Conservation (phyloP, 768 basidiomycete species). For the Crassisporium funariophilum region DNA sequence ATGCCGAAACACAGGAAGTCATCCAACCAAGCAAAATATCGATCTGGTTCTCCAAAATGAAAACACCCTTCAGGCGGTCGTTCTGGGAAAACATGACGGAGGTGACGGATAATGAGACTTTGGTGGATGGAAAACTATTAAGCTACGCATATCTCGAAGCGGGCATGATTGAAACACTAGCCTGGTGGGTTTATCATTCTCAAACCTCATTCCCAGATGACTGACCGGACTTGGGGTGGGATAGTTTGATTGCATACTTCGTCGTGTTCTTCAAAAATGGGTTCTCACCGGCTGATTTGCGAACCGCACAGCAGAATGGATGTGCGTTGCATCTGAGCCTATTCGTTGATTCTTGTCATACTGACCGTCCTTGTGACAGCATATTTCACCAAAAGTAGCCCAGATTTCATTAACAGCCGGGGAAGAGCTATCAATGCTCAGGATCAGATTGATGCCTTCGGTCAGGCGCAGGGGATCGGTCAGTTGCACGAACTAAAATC, state of each 20-base stretch:
- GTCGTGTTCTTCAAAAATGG: conserved; percentile 66
- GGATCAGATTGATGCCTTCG: conserved; percentile 60
- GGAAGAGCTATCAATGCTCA: conserved; percentile 47
- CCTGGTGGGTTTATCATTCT: conserved; percentile 40
- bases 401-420: conserved; percentile 55
- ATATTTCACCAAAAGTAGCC: conserved; percentile 50
- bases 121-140: conserved; percentile 62
- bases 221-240: background rate
- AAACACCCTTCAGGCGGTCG: conserved; percentile 53
- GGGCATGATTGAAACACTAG: conserved; percentile 61
- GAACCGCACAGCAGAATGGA: conserved; percentile 46
- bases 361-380: conserved; percentile 26
- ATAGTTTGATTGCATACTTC: conserved; percentile 63
- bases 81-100: conserved; percentile 65
- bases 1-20: conserved; percentile 52
- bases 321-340: conserved; percentile 25
- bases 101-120: conserved; percentile 52
- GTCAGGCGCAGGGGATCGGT: conserved; percentile 59
- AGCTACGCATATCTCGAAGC: conserved; percentile 71
- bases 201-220: background rate
- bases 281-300: conserved; percentile 60
- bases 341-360: background rate
- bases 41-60: conserved; percentile 37
- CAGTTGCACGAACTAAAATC: background rate
- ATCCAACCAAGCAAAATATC: conserved; percentile 45